Evolutionary conservation across 139 green algal genomes (phyloP).

Genomic region (Tetradesmus lagerheimii): DNA sequence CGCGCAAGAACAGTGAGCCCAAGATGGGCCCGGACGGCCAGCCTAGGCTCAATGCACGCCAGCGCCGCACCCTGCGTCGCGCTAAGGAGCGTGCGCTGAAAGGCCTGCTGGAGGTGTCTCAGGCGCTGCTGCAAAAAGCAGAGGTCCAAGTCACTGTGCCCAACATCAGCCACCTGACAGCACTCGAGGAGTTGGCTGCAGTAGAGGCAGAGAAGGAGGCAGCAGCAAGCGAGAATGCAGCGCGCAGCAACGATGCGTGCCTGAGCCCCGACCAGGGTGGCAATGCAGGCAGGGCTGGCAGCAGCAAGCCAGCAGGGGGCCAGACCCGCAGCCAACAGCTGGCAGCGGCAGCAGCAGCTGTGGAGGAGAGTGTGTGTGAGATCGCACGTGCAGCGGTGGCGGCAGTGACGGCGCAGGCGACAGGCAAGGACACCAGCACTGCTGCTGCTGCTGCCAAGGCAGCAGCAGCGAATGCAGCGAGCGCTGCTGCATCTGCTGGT

Average conservation of each 20-base stretch:
- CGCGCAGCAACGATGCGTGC: background rate
- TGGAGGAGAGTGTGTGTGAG: constrained; percentile 29
- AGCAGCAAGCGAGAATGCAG: background rate
- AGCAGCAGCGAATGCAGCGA: constrained; percentile 41
- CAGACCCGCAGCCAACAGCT: constrained; percentile 41
- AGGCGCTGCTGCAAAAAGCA: constrained; percentile 53
- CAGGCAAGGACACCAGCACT: constrained; percentile 39
- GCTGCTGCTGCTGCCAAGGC: constrained; percentile 41
- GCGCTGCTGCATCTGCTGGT: constrained; percentile 30
- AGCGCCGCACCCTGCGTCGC: constrained; percentile 71
- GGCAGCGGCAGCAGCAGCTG: constrained; percentile 37
- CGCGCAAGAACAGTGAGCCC: constrained; percentile 51
- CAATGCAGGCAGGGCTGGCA: background rate
- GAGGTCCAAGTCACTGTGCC: constrained; percentile 39
- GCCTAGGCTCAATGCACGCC: constrained; percentile 63
- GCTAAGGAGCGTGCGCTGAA: constrained; percentile 68
- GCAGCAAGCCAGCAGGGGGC: background rate
- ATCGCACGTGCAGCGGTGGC: constrained; percentile 42
- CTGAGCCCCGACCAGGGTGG: background rate
- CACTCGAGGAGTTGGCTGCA: constrained; percentile 38
- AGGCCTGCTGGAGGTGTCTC: constrained; percentile 62
- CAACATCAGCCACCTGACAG: constrained; percentile 27
- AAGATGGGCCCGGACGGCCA: constrained; percentile 51
- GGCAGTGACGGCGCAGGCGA: constrained; percentile 34
- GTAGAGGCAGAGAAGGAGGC: constrained; percentile 42